Evolutionary conservation across 371 early-diverging fungal genomes (phyloP).

Genomic region (Mucor velutinosus): DNA sequence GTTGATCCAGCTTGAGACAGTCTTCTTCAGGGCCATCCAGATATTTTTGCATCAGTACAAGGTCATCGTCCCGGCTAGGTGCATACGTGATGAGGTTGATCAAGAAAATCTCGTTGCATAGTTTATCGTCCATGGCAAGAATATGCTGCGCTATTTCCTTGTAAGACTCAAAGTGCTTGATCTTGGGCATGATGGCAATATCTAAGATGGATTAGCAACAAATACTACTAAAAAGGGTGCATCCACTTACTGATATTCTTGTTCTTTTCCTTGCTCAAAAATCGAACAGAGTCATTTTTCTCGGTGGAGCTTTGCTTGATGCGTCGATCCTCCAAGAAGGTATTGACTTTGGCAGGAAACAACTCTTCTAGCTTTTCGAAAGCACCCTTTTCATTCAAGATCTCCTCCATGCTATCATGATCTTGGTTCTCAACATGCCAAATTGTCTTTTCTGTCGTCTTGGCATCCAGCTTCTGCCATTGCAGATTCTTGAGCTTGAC

Average conservation of each 20-base stretch:
- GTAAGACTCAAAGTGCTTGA: constrained; percentile 22
- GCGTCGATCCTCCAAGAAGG: constrained; percentile 34
- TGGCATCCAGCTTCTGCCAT: constrained; percentile 48
- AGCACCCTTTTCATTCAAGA: constrained; percentile 28
- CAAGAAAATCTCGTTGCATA: constrained; percentile 42
- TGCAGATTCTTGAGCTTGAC: constrained; percentile 47
- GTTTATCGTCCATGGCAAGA: constrained; percentile 34
- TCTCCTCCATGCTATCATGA: constrained; percentile 34
- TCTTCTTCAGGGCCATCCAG: constrained; percentile 43
- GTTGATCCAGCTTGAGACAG: constrained; percentile 41
- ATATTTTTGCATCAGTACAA: constrained; percentile 37
- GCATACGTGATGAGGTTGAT: constrained; percentile 33
- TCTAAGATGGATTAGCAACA: constrained; percentile 9
- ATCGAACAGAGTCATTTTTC: constrained; percentile 29
- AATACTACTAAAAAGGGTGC: background rate
- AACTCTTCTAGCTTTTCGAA: constrained; percentile 42
- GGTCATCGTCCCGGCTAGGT: constrained; percentile 44
- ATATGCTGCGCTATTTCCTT: constrained; percentile 24
- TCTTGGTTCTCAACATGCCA: constrained; percentile 31
- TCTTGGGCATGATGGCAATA: constrained; percentile 31
- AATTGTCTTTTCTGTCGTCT: constrained; percentile 35
- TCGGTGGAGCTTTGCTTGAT: constrained; percentile 17
- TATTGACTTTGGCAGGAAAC: constrained; percentile 48
- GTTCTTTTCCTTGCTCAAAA: constrained; percentile 42
- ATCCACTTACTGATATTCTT: constrained; percentile 41